Base-by-base conservation (phyloP, 257 asterid genomes). In the Ehretia macrophylla region DNA sequence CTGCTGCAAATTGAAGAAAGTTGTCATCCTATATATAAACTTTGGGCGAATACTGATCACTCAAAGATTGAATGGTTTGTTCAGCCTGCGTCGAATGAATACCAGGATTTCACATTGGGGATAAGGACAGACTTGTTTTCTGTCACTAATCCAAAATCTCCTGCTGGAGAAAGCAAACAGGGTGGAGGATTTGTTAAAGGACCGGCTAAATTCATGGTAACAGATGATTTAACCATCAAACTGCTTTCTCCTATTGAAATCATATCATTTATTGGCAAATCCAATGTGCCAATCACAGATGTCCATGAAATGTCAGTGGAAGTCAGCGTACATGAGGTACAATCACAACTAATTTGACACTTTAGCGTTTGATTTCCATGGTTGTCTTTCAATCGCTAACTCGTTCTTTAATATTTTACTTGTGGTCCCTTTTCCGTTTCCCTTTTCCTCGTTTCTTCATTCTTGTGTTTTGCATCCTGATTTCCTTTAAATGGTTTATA, bases 1-100 rank as follows among this genome's bases (percentile, higher is more conserved):
- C 56, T 27, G 42, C 38, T 60, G 46, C 56, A 60, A 21, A 48
- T 60, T 27, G 65, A 60, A 17, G 65, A 60, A 27, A 59, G 10
- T 1, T 37, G 5, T n/a, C 63, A 58, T 14, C 63, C 51, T 37
- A 2, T 13, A 42, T 58, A 42, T 11, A 10, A 38, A 38, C 51
- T 58, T 38, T 0, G 47, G 12, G 47, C 21, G 5, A n/a, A n/a
- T n/a, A 17, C 4, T 20, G 19, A 5, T 49, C 57, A 35, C 17
- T 47, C 12, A 4, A 48, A 46, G 16, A n/a, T 19, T n/a, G n/a
- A 17, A 8, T 60, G 21, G 56, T 12, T 42, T 58, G 51, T 58
- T 42, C 11, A 17, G 35, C 51, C 63, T 58, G 37, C 16, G 19
- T n/a, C 18, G 0, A 1, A 4, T 60, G 27, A 27, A 1, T 5